Percentiles rank a stretch among this genome's conserved stretches.
These are phyloP conservation scores for Candida sakaeoensis DNA, from an alignment of 805 yeast species.

Conservation along the genomic window DNA sequence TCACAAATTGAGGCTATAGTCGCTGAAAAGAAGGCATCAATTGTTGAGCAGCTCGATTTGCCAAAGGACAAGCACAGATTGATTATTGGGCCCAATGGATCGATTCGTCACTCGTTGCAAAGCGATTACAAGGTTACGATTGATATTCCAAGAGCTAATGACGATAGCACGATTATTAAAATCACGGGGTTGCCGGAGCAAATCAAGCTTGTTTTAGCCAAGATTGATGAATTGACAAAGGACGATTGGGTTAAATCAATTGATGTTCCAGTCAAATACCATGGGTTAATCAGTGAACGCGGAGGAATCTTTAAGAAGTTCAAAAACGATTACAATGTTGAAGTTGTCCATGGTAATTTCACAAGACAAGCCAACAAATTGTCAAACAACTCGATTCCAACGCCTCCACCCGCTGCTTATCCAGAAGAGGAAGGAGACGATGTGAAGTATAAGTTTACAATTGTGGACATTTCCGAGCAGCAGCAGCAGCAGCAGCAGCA, in stretches of 20 bases:
- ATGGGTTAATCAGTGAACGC: constrained; percentile 60
- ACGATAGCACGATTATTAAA: constrained; percentile 47
- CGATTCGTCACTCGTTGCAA: constrained; percentile 68
- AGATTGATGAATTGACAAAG: constrained; percentile 56
- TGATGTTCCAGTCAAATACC: constrained; percentile 54
- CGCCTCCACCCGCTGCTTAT: constrained; percentile 46
- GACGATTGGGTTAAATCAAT: constrained; percentile 55
- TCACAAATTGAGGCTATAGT: constrained; percentile 61
- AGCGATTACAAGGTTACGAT: constrained; percentile 61
- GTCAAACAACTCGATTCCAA: constrained; percentile 38
- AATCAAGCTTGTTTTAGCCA: constrained; percentile 58
- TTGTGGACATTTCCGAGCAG: constrained; percentile 30
- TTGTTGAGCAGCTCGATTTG: constrained; percentile 50
- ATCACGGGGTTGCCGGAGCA: constrained; percentile 66
- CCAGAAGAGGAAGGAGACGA: constrained; percentile 32
- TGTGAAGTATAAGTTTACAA: constrained; percentile 48
- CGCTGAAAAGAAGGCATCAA: constrained; percentile 57
- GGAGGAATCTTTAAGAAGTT: constrained; percentile 60
- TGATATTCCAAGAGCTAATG: constrained; percentile 61
- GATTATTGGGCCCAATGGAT: constrained; percentile 79
- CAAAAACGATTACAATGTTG: constrained; percentile 50
- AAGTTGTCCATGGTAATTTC: constrained; percentile 55
- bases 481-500: too few relatives aligned
- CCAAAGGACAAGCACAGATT: constrained; percentile 72
- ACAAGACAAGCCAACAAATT: constrained; percentile 49